phyloP scores from a whole-genome alignment of 306 rosid genomes.

The Lathyrus sativus region DNA sequence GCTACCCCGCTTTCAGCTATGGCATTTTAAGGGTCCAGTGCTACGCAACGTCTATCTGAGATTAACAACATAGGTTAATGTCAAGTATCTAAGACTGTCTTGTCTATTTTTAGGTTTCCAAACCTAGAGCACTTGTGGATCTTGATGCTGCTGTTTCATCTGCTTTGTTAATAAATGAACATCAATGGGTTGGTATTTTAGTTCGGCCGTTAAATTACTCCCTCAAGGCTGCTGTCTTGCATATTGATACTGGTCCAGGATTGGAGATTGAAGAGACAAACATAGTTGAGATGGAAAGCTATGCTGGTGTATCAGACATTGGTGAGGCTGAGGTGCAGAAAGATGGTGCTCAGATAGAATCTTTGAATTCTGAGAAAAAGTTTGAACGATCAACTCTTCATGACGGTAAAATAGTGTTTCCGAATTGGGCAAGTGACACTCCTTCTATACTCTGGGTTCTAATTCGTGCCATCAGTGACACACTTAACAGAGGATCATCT shows the following conservation, averaged over 20 bases:
- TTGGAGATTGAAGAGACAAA: conserved; percentile 70
- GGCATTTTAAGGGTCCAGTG: no score
- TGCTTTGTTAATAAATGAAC: conserved; percentile 88
- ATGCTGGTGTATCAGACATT: conserved; percentile 44
- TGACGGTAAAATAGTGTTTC: conserved; percentile 82
- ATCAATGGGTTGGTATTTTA: conserved; percentile 91
- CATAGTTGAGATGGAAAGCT: conserved; percentile 82
- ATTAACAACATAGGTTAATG: neutral
- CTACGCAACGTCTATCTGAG: no score
- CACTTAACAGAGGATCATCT: conserved; percentile 81
- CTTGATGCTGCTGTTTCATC: conserved; percentile 91
- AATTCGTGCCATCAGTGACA: conserved; percentile 66
- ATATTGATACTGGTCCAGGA: conserved; percentile 96
- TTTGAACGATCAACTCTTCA: conserved; percentile 58
- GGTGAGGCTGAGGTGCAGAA: conserved; percentile 44
- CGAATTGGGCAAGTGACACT: conserved; percentile 89
- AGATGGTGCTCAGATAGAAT: conserved; percentile 48
- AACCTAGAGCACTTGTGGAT: conserved; percentile 94
- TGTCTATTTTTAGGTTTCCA: conserved; percentile 62
- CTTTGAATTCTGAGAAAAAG: conserved; percentile 46
- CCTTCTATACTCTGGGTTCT: conserved; percentile 92
- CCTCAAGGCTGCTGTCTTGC: conserved; percentile 85
- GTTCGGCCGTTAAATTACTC: conserved; percentile 86
- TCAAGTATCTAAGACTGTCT: conserved; percentile 39
- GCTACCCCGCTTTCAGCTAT: no score